phyloP scores from a whole-genome alignment of 2,329 filamentous ascomycete genomes.

The Colletotrichum sp. region DNA sequence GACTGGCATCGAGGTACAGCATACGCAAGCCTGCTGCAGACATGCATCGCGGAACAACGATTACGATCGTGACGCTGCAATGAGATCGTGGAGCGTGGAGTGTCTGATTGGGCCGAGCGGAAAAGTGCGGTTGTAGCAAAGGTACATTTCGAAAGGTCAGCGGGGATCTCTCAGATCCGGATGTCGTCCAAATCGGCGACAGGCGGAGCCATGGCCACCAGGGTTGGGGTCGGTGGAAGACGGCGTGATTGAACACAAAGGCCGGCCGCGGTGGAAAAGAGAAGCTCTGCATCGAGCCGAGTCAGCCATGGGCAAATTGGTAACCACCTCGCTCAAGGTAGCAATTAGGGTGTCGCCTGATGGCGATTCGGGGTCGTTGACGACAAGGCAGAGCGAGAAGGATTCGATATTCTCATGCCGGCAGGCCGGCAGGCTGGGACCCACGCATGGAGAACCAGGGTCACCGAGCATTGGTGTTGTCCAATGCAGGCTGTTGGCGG shows the following conservation, averaged over 20 bases:
- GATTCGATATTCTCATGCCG: background rate
- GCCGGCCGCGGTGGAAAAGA: background rate
- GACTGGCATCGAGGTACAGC: background rate
- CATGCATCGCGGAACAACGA: background rate
- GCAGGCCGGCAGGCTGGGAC: background rate
- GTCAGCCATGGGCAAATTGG: background rate
- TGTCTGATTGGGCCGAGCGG: background rate
- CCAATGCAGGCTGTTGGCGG: background rate
- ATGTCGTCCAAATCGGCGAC: background rate
- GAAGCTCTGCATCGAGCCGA: background rate
- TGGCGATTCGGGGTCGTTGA: background rate
- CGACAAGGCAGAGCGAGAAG: background rate
- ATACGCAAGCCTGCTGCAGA: background rate
- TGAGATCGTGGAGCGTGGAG: background rate
- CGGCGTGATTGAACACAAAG: background rate
- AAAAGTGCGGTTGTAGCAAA: background rate
- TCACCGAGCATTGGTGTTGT: background rate
- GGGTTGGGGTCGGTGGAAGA: background rate
- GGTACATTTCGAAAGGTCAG: background rate
- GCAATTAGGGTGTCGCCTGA: background rate
- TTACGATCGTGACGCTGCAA: background rate
- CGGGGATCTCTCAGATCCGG: background rate
- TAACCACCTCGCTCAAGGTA: background rate
- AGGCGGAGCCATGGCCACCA: background rate
- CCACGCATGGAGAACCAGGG: background rate